phyloP scores from a whole-genome alignment of 495 filamentous ascomycete species.

The Niebla homalea region DNA sequence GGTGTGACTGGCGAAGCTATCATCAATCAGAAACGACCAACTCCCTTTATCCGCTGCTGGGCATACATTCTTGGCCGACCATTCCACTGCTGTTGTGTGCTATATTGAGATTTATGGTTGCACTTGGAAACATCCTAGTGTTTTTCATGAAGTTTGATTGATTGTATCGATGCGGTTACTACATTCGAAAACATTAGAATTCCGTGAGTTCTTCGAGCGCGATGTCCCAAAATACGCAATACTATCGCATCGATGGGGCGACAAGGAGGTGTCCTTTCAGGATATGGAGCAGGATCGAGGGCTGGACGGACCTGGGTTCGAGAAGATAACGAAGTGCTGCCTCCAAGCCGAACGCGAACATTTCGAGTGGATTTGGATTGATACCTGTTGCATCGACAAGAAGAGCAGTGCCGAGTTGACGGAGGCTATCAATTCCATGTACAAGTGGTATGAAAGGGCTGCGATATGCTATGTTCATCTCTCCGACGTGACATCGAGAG shows the following conservation, averaged over 20 bases:
- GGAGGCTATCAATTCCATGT: conserved; percentile 31
- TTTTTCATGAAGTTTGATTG: no score
- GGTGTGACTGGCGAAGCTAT: no score
- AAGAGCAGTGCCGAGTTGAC: conserved; percentile 26
- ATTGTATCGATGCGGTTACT: conserved; percentile 28
- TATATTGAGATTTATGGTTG: no score
- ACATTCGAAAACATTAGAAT: conserved; percentile 24
- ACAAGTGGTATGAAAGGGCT: conserved; percentile 23
- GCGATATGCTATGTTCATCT: conserved; percentile 28
- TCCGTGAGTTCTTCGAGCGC: conserved; percentile 23
- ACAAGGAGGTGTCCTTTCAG: conserved; percentile 21
- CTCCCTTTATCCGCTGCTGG: no score
- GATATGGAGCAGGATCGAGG: conserved; percentile 12
- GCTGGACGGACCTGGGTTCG: conserved; percentile 11
- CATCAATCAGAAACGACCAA: no score
- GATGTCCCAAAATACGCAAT: conserved; percentile 22
- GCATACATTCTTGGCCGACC: no score
- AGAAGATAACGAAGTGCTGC: conserved; percentile 17
- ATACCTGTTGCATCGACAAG: conserved; percentile 35
- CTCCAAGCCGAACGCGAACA: conserved; percentile 7
- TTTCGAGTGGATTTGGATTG: conserved; percentile 26
- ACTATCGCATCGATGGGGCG: conserved; percentile 25
- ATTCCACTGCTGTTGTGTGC: no score
- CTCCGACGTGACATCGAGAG: conserved; percentile 17
- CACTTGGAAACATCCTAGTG: no score